Evolutionary conservation across 2,329 filamentous ascomycete species (phyloP), one percentile per base, ranked within the genome.

Genomic region (Alternaria triticina): DNA sequence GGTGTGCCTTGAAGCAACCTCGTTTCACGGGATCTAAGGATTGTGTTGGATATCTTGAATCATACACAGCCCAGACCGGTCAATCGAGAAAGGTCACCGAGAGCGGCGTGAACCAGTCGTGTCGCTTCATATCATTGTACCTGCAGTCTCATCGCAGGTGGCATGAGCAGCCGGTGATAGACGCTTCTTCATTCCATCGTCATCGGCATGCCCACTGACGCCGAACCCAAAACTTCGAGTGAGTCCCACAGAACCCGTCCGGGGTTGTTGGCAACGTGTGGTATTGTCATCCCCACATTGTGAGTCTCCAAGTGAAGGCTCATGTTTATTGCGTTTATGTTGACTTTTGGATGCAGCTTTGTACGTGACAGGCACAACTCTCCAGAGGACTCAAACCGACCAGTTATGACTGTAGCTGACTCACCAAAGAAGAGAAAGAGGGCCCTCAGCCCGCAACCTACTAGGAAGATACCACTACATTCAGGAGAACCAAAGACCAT

Each of bases 361-460:
- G 73, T 76, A 75, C 74, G 77, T 77, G 74, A 66, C 25, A 72
- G 70, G 62, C 64, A 70, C 61, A 57, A 40, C 33, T 74, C 71
- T 65, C 62, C 69, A 59, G 67, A 70, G 22, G 65, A 70, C 47
- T 61, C 68, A 44, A 70, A 74, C 58, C 67, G 67, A 62, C 66
- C 64, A 61, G 67, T 62, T 62, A 77, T 75, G 74, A 68, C 66
- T 33, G 57, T 65, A 66, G 70, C 75, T 77, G 68, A 78, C 71
- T 74, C 70, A 47, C 72, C 67, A 58, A 77, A 73, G 64, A 79
- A 79, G 70, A 77, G 72, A 66, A 76, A 73, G 69, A 72, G 76
- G 57, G 67, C 67, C 8, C 65, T 57, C 6, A 75, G 72, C 57
- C 71, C 69, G 33, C 46, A 52, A 54, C 45, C 70, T 49, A 58